Percentiles rank a stretch among this genome's conserved stretches.
phyloP scores from a whole-genome alignment of 768 basidiomycete species.

The Stropharia rugosoannulata region DNA sequence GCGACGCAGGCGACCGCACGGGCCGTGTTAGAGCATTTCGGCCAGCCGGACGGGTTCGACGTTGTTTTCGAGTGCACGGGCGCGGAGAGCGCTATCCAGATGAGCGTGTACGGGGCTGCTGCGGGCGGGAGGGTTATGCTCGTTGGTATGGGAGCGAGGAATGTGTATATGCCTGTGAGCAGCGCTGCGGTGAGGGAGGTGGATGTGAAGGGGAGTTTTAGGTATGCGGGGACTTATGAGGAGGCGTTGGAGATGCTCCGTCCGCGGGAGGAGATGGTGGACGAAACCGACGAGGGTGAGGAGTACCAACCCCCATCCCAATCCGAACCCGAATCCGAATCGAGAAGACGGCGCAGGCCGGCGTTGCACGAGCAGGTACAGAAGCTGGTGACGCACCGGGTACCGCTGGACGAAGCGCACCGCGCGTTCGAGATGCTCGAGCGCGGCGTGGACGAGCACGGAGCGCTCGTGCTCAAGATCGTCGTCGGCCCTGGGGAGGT shows the following conservation, averaged over 20 bases:
- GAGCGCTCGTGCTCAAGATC: conserved; percentile 86
- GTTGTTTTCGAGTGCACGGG: conserved; percentile 95
- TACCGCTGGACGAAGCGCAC: conserved; percentile 60
- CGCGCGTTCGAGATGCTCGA: conserved; percentile 83
- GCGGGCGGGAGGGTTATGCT: conserved; percentile 90
- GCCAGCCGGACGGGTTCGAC: conserved; percentile 78
- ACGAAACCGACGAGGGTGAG: conserved; percentile 61
- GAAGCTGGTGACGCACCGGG: conserved; percentile 80
- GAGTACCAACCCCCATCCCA: too few relatives aligned
- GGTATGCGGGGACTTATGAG: conserved; percentile 88
- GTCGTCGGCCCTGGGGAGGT: conserved; percentile 51
- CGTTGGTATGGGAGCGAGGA: conserved; percentile 93
- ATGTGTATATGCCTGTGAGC: conserved; percentile 79
- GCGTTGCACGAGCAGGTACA: conserved; percentile 11
- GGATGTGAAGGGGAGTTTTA: conserved; percentile 90
- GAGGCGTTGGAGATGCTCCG: conserved; percentile 78
- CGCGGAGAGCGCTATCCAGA: conserved; percentile 88
- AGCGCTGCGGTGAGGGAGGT: conserved; percentile 86
- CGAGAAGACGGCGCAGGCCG: too few relatives aligned
- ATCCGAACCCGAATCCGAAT: too few relatives aligned
- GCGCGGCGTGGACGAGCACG: conserved; percentile 74
- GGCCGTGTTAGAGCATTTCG: conserved; percentile 53
- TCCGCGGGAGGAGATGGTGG: conserved; percentile 22
- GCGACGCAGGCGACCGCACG: conserved; percentile 60
- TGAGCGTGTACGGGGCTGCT: conserved; percentile 80